phyloP scores from a whole-genome alignment of 164 flowering plant species.

The Umbilicus rupestris region DNA sequence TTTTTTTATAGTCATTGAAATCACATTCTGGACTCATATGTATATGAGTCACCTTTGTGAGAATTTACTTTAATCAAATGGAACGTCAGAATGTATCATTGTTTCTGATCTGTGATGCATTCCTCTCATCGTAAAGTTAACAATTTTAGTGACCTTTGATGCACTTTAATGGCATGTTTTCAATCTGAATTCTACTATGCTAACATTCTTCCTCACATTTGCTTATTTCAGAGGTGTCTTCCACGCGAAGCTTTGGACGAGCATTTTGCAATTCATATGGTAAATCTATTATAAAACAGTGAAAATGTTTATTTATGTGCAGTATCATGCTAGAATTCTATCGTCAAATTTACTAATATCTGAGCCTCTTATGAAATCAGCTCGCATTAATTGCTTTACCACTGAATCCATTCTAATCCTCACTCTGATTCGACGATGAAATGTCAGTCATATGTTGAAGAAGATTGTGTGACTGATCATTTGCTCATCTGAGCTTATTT shows the following conservation, averaged over 20 bases:
- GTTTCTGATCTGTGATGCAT: not conserved
- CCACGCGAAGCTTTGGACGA: conserved; percentile 71
- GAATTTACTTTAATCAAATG: not conserved
- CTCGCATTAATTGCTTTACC: too few species aligned
- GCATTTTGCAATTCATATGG: conserved; percentile 85
- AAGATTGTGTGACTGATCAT: too few species aligned
- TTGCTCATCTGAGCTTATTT: too few species aligned
- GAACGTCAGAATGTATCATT: not conserved
- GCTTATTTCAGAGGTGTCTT: conserved; percentile 78
- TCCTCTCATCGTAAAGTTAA: not conserved
- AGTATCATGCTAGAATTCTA: not conserved
- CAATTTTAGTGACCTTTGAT: not conserved
- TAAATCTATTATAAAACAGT: conserved; percentile 19
- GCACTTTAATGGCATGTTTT: not conserved
- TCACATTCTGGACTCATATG: not conserved
- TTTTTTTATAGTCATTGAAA: not conserved
- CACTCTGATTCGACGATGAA: too few species aligned
- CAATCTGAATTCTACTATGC: not conserved
- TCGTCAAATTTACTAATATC: not conserved
- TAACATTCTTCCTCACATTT: conserved; percentile 5
- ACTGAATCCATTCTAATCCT: too few species aligned
- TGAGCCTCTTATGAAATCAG: too few species aligned
- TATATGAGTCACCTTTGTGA: not conserved
- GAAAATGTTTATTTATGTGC: not conserved
- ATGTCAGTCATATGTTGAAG: too few species aligned